Percentiles rank a stretch among this genome's conserved stretches.
Conservation (phyloP, 129 eudicot genomes). For the Heracleum sosnowskyi region DNA sequence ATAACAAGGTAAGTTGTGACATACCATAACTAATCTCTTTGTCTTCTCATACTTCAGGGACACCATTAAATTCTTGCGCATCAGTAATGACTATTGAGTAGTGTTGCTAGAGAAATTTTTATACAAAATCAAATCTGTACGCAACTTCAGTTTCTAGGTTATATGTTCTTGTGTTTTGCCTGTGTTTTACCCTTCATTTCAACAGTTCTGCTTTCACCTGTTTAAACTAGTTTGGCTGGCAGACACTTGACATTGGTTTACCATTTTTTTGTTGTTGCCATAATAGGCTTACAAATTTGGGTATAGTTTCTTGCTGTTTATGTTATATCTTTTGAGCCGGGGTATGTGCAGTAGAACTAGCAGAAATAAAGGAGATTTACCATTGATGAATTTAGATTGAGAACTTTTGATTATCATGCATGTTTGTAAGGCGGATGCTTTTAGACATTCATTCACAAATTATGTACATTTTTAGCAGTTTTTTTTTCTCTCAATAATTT, state of each 20-base stretch:
- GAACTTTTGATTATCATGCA: neutral
- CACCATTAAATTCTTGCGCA: slow-evolving; percentile 8
- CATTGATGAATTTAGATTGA: neutral
- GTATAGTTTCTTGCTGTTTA: neutral
- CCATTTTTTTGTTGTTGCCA: too few relatives aligned
- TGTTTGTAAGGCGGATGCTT: neutral
- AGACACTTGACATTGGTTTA: too few relatives aligned
- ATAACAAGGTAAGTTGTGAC: slow-evolving; percentile 44
- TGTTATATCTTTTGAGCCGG: neutral
- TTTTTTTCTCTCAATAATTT: neutral
- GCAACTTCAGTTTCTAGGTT: neutral
- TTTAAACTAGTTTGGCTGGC: neutral
- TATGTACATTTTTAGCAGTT: neutral
- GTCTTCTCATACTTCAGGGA: neutral
- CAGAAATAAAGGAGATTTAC: neutral
- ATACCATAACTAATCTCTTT: neutral
- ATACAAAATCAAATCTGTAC: neutral
- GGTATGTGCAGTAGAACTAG: too few relatives aligned
- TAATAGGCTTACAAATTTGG: neutral
- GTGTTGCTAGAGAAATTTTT: neutral
- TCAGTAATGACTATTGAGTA: neutral
- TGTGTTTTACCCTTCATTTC: too few relatives aligned
- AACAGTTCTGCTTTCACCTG: neutral
- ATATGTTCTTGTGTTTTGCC: neutral
- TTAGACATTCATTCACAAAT: neutral